Evolutionary conservation across 129 eudicot species (phyloP).

Genomic region (Tanacetum coccineum): DNA sequence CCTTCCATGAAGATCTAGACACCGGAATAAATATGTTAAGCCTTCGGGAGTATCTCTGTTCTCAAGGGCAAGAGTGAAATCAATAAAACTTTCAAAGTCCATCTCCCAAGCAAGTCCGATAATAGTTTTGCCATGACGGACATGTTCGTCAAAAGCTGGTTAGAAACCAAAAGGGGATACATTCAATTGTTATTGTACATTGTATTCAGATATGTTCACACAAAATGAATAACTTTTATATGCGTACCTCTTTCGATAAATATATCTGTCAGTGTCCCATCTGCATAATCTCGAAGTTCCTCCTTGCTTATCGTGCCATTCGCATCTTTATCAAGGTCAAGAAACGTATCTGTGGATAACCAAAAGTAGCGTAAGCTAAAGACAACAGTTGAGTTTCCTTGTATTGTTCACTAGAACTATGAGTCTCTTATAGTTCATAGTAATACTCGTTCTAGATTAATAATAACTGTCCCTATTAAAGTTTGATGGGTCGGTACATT

Average conservation of each 20-base stretch:
- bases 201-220: too few species aligned
- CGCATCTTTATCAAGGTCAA: conserved; percentile 91
- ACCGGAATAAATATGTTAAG: conserved; percentile 66
- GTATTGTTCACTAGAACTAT: background rate
- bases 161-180: background rate
- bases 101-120: conserved; percentile 82
- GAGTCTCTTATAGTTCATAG: too few species aligned
- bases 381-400: background rate
- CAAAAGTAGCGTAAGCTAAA: conserved; percentile 6
- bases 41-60: conserved; percentile 95
- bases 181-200: background rate
- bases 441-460: too few species aligned
- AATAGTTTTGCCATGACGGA: conserved; percentile 81
- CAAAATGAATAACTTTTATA: background rate
- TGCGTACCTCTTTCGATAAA: conserved; percentile 79
- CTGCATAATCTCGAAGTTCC: conserved; percentile 88
- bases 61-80: conserved; percentile 85
- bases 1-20: conserved; percentile 85
- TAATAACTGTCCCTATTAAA: too few species aligned
- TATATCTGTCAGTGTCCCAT: conserved; percentile 80
- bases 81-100: conserved; percentile 89
- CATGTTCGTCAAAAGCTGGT: conserved; percentile 86
- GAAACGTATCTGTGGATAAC: conserved; percentile 61
- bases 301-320: conserved; percentile 82
- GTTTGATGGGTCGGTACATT: too few species aligned